Base-by-base conservation (phyloP, 176 grass and related monocot genomes). In the Oryza glaberrima region DNA sequence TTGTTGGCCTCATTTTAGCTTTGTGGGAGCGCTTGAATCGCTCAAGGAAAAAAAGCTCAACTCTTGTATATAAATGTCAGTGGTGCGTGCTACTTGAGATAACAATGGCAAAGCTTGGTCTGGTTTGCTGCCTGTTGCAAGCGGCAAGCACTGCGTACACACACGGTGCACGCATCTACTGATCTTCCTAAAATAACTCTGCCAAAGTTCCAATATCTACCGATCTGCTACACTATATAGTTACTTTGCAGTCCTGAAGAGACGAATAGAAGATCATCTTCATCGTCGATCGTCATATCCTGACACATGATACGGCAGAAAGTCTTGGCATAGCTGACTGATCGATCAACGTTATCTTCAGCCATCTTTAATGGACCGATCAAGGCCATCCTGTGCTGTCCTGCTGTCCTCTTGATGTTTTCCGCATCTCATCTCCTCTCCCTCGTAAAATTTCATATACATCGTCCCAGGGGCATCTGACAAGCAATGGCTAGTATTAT, bases 61-160 rank as follows among this genome's bases (percentile, higher is more conserved):
- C 13, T 70, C 16, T 6, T 76, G 65, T 89, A 63, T 48, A 54
- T 74, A 81, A 22, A 68, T 65, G 15, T 11, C 20, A 16, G 15
- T 20, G 11, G 9, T 83, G 30, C 40, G 28, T 67, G 5, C 6
- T 20, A 32, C 58, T 40, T 70, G 34, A 9, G 35, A n/a, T 19
- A 15, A 40, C 67, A 41, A 32, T 32, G 30, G 15, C 16, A 38
- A 38, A 69, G 34, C 7, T 36, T 70, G 15, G 9, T 40, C 68
- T 40, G 14, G 35, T 40, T n/a, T 70, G 68, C 17, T 5, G 54
- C 19, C 54, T n/a, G 35, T 41, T 41, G 17, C 35, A 11, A 20
- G 6, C 16, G 51, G 17, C 35, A 11, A 20, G 6, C 16, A 5
- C 51, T 40, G 67, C 67, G 9, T 19, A 19, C 35, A 19, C 35